Base-by-base conservation (phyloP, 2,329 filamentous ascomycete genomes). In the Myriosclerotinia scirpicola region DNA sequence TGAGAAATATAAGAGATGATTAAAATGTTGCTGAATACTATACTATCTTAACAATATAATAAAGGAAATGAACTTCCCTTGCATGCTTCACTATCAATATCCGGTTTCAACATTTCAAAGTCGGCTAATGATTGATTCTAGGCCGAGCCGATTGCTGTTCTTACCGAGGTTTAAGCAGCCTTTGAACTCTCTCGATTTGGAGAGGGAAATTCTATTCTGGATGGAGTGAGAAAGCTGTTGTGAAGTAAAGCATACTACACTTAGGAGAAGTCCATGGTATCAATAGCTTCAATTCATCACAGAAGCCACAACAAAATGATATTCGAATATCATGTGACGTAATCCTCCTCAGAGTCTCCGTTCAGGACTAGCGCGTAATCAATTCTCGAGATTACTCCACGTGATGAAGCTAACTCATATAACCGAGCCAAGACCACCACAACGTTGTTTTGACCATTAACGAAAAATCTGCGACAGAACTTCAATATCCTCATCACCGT, bases 401-500 rank as follows among this genome's bases (percentile, higher is more conserved):
- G 54, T 65, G 36, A 61, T 60, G 64, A 44, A 55, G 54, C 64
- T 65, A 54, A 60, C 20, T 53, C 63, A 53, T 71, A 68, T 71
- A 68, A 67, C 62, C 67, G 62, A 68, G 59, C 42, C 42, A 48
- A 60, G n/a, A 58, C 64, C 66, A 67, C 68, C 68, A 56, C 44
- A 65, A 61, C 34, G 26, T 26, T 26, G 26, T 26, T 26, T 65
- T 65, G 48, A 36, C 64, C 69, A 63, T 68, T 61, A 68, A 70
- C 69, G 56, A 64, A 68, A 62, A 54, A 52, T 20, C 46, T 63
- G 59, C 64, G 55, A 69, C 68, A 65, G 40, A 70, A 67, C 59
- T 65, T 65, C 64, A 71, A 67, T 67, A 68, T 65, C 70, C 56
- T 42, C 60, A 64, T 60, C 56, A 67, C 61, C 61, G 69, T 72